Base-by-base conservation (phyloP, 1,284 basidiomycete genomes). In the Mrakiaceae sp. region DNA sequence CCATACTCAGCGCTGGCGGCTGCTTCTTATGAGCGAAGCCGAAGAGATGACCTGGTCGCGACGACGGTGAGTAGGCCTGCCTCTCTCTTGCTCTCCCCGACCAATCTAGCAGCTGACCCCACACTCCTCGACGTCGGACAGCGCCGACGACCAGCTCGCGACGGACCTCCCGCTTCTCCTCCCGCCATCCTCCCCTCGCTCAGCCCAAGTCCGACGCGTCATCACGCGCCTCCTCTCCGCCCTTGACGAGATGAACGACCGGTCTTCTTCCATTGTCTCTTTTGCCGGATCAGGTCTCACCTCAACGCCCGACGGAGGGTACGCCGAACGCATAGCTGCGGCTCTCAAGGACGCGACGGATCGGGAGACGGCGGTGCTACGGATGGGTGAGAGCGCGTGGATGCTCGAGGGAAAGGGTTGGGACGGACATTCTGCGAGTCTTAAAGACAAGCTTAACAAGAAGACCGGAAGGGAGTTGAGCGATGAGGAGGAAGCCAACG, bases 31-130 rank as follows among this genome's bases (percentile, higher is more conserved):
- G 79, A 75, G 74, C 3, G 79, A 80, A 66, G 64, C 72, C 51
- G 80, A 81, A 66, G 80, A 81, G 70, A 71, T 78, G 65, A 75
- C 77, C 43, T 81, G 80, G 80, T 75, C 77, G 3, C 72, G 76
- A 40, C 69, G 77, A 50, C 76, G 79, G 77, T 79, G 66, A 64
- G 76, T 68, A n/a, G 47, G 14, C 55, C 55, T 43, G 40, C 27
- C 9, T 55, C 16, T 58, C 39, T 44, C 9, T 51, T 56, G 16
- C 27, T 61, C 7, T 46, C 9, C 9, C 5, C 47, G 12, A 14
- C 52, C 9, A 50, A 3, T 50, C 27, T 43, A 47, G 39, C 44
- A 55, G 14, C 6, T 5, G 6, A 50, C 16, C 14, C 46, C 44
- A 14, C 39, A 43, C 9, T 14, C 49, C 9, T 63, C 27, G 39